Conservation (phyloP, 148 eudicot genomes). For the Spergularia bocconei region DNA sequence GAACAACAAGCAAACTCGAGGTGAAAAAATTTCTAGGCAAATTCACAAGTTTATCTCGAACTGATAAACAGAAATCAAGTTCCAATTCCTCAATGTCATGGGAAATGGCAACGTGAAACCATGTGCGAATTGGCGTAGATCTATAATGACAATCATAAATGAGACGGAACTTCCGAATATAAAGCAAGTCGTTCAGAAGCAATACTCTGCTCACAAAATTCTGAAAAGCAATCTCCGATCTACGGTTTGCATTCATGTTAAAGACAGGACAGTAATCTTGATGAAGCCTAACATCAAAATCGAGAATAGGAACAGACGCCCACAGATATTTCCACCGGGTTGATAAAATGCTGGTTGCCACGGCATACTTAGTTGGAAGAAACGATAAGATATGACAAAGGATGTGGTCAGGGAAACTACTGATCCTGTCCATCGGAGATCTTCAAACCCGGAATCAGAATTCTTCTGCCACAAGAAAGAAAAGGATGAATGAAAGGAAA, state of each 20-base stretch:
- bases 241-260: slow-evolving; percentile 7
- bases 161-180: slow-evolving; percentile 25
- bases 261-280: background rate
- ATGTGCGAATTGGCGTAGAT: slow-evolving; percentile 19
- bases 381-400: slow-evolving; percentile 25
- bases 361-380: slow-evolving; percentile 26
- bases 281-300: slow-evolving; percentile 21
- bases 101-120: slow-evolving; percentile 27
- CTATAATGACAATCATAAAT: slow-evolving; percentile 24
- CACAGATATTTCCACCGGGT: slow-evolving; percentile 28
- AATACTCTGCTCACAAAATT: slow-evolving; percentile 28
- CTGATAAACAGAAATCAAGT: slow-evolving; percentile 22
- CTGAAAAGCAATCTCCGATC: slow-evolving; percentile 21
- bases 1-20: slow-evolving; percentile 12
- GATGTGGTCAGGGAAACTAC: slow-evolving; percentile 26
- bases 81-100: slow-evolving; percentile 24
- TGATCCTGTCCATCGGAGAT: slow-evolving; percentile 22
- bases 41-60: background rate
- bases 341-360: slow-evolving; percentile 28
- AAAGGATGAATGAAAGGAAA: background rate
- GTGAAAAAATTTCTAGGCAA: slow-evolving; percentile 21
- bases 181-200: slow-evolving; percentile 19
- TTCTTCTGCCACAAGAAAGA: slow-evolving; percentile 5
- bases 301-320: slow-evolving; percentile 23
- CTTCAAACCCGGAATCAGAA: slow-evolving; percentile 4